Evolutionary conservation across 257 asterid species (phyloP).

Genomic region (Solanum chiquidenum): DNA sequence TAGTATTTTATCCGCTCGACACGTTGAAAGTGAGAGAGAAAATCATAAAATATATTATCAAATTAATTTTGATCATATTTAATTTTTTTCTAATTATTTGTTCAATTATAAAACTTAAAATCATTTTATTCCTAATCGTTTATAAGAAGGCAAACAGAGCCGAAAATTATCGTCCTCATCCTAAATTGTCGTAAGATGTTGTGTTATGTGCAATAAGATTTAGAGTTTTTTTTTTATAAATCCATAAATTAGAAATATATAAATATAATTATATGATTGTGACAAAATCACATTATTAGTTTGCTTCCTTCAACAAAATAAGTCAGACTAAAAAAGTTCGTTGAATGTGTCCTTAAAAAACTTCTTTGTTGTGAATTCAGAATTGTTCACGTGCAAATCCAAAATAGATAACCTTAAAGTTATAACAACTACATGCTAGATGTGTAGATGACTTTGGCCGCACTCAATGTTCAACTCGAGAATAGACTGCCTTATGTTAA

Average conservation of each 20-base stretch:
- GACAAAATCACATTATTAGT: neutral
- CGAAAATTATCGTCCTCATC: neutral
- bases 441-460: neutral
- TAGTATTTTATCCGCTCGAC: neutral
- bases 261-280: neutral
- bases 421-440: neutral
- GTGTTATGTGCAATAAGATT: neutral
- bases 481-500: neutral
- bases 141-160: neutral
- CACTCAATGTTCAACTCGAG: neutral
- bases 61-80: neutral
- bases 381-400: neutral
- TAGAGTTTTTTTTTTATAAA: neutral
- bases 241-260: neutral
- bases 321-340: neutral
- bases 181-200: neutral
- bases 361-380: neutral
- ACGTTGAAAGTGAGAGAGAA: neutral
- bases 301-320: neutral
- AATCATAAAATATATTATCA: neutral
- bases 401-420: neutral
- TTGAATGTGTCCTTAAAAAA: neutral
- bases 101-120: no score
- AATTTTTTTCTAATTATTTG: neutral
- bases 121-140: neutral